Percentiles rank a stretch among this genome's conserved stretches.
Conservation (phyloP, 2,329 filamentous ascomycete genomes). For the Nigrospora sphaerica region DNA sequence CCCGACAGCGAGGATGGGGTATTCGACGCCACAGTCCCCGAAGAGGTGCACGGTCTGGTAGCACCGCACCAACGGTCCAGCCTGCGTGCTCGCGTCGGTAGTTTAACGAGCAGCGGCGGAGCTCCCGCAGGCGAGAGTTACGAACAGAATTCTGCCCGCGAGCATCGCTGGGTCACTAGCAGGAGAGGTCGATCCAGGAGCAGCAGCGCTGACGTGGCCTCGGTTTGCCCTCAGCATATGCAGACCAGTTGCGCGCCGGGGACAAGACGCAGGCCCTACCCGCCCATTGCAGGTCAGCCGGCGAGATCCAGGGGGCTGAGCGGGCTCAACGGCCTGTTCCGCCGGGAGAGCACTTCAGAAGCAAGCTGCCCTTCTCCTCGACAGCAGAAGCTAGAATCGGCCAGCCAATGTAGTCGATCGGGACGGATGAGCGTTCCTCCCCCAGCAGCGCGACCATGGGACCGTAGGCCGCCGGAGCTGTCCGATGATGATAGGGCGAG, state of each 20-base stretch:
- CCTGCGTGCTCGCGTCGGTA: constrained; percentile 38
- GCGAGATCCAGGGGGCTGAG: constrained; percentile 39
- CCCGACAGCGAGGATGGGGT: constrained; percentile 22
- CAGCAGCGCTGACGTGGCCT: constrained; percentile 19
- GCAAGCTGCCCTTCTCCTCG: constrained; percentile 10
- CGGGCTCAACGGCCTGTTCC: constrained; percentile 1
- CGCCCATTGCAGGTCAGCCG: constrained; percentile 38
- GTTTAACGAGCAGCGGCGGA: constrained; percentile 13
- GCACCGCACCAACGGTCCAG: constrained; percentile 48
- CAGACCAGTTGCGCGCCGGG: constrained; percentile 20
- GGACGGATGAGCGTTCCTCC: constrained; percentile 22
- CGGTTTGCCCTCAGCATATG: constrained; percentile 7
- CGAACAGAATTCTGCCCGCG: constrained; percentile 13
- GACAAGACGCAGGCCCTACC: constrained; percentile 33
- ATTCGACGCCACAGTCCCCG: constrained; percentile 18
- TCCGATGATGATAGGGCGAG: constrained; percentile 36
- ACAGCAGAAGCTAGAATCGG: not conserved
- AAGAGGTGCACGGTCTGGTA: constrained; percentile 28
- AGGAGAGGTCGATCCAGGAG: constrained; percentile 14
- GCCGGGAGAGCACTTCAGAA: constrained; percentile 6
- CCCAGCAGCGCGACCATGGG: constrained; percentile 19
- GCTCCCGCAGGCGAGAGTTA: constrained; percentile 9
- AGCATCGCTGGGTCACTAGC: constrained; percentile 6
- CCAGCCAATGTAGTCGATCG: constrained; percentile 5
- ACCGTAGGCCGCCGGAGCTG: constrained; percentile 30